phyloP scores from a whole-genome alignment of 192 early-diverging fungal genomes.

The Umbelopsis sp. region DNA sequence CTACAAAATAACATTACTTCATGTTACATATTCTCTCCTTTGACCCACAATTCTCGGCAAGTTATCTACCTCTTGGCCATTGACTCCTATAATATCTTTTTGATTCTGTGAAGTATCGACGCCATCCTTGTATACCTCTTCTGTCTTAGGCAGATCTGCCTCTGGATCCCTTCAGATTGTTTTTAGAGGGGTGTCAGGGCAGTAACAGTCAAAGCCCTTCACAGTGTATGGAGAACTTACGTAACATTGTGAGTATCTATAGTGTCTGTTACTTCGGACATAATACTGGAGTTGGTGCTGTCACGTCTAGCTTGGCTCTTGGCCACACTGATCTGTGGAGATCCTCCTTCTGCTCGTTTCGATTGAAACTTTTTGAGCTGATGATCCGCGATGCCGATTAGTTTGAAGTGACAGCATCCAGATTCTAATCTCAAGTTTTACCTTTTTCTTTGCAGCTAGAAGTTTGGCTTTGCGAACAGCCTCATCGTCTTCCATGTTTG shows the following conservation, averaged over 20 bases:
- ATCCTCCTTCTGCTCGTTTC: constrained; percentile 14
- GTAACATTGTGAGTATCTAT: neutral
- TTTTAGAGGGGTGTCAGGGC: too few relatives aligned
- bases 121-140: too few relatives aligned
- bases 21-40: too few relatives aligned
- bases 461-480: constrained; percentile 31
- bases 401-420: neutral
- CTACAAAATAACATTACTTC: neutral
- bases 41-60: too few relatives aligned
- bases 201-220: too few relatives aligned
- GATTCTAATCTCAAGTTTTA: neutral
- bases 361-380: constrained; percentile 28
- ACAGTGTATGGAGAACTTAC: neutral
- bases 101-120: too few relatives aligned
- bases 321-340: neutral
- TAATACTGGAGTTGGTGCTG: neutral
- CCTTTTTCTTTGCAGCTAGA: constrained; percentile 30
- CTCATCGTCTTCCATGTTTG: constrained; percentile 20
- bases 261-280: neutral
- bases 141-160: too few relatives aligned
- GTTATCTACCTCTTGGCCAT: too few relatives aligned
- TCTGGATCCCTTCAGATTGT: too few relatives aligned
- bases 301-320: neutral
- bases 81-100: too few relatives aligned
- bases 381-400: neutral